These are phyloP conservation scores for Strobilomyces confusus DNA, from an alignment of 768 basidiomycete species.

Conservation along the genomic window DNA sequence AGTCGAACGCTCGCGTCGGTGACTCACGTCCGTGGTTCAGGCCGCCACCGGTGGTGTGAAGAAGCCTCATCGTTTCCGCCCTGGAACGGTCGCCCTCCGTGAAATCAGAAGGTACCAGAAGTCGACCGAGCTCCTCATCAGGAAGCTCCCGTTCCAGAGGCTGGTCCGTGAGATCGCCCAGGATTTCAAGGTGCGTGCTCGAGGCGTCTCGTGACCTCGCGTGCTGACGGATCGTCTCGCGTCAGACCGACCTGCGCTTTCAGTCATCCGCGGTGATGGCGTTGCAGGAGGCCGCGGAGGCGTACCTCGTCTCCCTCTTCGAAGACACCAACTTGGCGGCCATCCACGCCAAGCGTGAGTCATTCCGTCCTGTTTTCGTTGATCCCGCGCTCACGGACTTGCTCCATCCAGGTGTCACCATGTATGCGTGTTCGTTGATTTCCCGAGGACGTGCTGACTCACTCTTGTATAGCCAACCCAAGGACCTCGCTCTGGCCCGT, in stretches of 20 bases:
- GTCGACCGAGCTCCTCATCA: constrained; percentile 97
- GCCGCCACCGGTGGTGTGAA: constrained; percentile 95
- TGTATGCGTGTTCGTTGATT: constrained; percentile 36
- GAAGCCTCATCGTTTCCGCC: constrained; percentile 98
- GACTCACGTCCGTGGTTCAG: constrained; percentile 29
- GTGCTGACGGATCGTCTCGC: background rate
- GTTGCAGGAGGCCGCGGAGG: constrained; percentile 89
- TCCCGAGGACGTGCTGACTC: constrained; percentile 12
- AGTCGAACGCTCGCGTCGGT: constrained; percentile 25
- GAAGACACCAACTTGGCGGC: constrained; percentile 91
- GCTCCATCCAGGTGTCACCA: constrained; percentile 44
- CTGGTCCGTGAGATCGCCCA: constrained; percentile 97
- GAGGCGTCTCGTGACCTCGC: background rate
- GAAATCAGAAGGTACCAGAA: constrained; percentile 98
- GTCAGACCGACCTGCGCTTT: constrained; percentile 86
- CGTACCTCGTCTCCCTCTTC: constrained; percentile 81
- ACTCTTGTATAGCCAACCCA: constrained; percentile 59
- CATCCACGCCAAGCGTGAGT: constrained; percentile 78
- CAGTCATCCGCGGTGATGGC: constrained; percentile 95
- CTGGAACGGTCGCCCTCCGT: constrained; percentile 98
- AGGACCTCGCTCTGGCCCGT: constrained; percentile 83
- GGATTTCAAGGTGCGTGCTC: constrained; percentile 76
- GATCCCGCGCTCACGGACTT: constrained; percentile 10
- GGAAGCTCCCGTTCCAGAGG: constrained; percentile 99
- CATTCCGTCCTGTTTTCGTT: background rate